These are phyloP conservation scores for Yarrowia sp. DNA, from an alignment of 805 yeast genomes.

Conservation along the genomic window DNA sequence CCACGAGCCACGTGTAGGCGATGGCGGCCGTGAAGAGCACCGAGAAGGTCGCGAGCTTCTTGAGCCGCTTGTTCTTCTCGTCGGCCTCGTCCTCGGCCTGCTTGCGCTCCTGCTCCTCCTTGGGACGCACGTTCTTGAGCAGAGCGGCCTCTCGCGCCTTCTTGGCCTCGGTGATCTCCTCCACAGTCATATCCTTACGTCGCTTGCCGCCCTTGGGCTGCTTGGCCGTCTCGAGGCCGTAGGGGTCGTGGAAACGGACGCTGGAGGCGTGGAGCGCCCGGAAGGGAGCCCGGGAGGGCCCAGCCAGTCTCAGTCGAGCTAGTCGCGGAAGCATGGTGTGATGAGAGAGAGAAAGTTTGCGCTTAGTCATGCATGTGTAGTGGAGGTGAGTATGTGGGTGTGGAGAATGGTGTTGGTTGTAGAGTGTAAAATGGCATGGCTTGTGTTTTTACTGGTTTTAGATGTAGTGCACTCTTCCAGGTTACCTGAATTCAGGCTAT, in stretches of 20 bases:
- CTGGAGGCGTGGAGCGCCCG: neutral
- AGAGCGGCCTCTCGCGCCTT: slow-evolving; percentile 4
- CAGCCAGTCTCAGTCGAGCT: neutral
- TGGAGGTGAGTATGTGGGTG: neutral
- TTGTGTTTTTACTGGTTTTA: too few species aligned
- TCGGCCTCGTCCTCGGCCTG: slow-evolving; percentile 4
- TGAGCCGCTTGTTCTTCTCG: slow-evolving; percentile 20
- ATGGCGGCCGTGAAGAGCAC: slow-evolving; percentile 14
- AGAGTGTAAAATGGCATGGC: too few species aligned
- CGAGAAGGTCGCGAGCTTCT: slow-evolving; percentile 3
- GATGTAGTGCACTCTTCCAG: too few species aligned
- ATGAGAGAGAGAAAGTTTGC: neutral
- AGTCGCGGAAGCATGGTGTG: neutral
- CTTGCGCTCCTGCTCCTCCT: slow-evolving; percentile 16
- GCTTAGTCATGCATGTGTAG: neutral
- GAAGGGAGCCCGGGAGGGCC: neutral
- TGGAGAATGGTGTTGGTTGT: too few species aligned
- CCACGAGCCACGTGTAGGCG: slow-evolving; percentile 21
- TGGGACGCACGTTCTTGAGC: slow-evolving; percentile 21
- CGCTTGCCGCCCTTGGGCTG: slow-evolving; percentile 10
- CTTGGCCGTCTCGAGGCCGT: slow-evolving; percentile 12
- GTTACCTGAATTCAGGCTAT: too few species aligned
- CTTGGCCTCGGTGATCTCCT: neutral
- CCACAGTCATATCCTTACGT: neutral
- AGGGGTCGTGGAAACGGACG: neutral